A percentile compares a stretch with the other conserved stretches of the same genome.
Conservation (phyloP, 257 asterid genomes). For the Solanum ossicruentum region DNA sequence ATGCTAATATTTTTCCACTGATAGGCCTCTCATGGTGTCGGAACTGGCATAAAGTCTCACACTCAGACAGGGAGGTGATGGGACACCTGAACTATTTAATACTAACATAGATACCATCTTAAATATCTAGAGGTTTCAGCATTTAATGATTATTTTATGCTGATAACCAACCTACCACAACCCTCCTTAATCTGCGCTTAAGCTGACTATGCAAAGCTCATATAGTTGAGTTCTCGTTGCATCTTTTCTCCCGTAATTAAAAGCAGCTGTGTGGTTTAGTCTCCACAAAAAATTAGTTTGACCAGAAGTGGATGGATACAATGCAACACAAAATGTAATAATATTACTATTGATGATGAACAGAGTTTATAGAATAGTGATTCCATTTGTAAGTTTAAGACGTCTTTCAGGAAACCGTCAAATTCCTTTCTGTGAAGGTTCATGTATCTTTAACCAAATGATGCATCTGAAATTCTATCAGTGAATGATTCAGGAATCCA, state of each 20-base stretch:
- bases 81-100: not conserved
- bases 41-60: not conserved
- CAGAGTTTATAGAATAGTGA: not conserved
- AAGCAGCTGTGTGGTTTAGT: not conserved
- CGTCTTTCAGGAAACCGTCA: not conserved
- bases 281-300: not conserved
- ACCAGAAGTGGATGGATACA: not conserved
- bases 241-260: not conserved
- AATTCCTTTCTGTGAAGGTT: not conserved
- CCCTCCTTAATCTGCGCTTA: not conserved
- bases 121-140: not conserved
- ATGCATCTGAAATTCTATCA: not conserved
- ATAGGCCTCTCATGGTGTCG: not conserved
- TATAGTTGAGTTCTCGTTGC: not conserved
- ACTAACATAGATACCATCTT: not conserved
- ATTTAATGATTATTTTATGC: not conserved
- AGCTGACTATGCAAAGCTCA: not conserved
- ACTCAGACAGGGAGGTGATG: not conserved
- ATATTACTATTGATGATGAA: not conserved
- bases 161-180: not conserved
- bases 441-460: not conserved
- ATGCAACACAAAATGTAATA: not conserved
- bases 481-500: not conserved
- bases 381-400: not conserved
- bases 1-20: not conserved